These are phyloP conservation scores for Lathyrus oleraceus DNA, from an alignment of 306 rosid species.

Conservation along the genomic window DNA sequence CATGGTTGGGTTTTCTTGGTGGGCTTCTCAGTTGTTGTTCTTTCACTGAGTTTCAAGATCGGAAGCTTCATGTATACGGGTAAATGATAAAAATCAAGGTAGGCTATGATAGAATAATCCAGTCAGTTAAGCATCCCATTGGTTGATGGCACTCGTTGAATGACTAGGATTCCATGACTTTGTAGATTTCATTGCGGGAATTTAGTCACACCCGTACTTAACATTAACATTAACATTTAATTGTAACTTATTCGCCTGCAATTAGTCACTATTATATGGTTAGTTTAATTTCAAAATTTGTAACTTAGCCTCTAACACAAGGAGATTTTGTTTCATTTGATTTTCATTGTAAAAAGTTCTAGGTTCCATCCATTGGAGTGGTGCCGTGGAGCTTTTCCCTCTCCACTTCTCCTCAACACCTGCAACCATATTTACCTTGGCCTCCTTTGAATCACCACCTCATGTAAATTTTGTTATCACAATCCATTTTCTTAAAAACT, in stretches of 20 bases:
- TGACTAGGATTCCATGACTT: conserved; percentile 29
- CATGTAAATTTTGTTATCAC: neutral
- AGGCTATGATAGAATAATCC: conserved; percentile 19
- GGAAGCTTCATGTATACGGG: conserved; percentile 62
- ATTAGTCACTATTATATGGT: neutral
- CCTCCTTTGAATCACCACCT: neutral
- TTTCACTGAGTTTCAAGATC: conserved; percentile 67
- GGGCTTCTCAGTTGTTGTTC: conserved; percentile 66
- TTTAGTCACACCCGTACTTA: conserved; percentile 39
- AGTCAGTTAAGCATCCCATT: conserved; percentile 13
- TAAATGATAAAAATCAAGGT: conserved; percentile 29
- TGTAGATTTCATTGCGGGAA: conserved; percentile 34
- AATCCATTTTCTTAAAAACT: neutral
- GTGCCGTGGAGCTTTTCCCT: neutral
- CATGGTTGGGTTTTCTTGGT: conserved; percentile 66
- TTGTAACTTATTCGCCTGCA: conserved; percentile 30
- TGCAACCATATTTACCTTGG: neutral
- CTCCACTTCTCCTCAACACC: neutral
- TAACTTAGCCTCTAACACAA: neutral
- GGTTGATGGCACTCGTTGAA: conserved; percentile 24
- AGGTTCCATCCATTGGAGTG: neutral
- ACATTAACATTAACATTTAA: conserved; percentile 6
- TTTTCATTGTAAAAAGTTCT: neutral
- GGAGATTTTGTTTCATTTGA: neutral
- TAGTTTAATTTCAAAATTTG: neutral